These are phyloP conservation scores for Hemileccinum rubropunctum DNA, from an alignment of 768 basidiomycete species.

Conservation along the genomic window DNA sequence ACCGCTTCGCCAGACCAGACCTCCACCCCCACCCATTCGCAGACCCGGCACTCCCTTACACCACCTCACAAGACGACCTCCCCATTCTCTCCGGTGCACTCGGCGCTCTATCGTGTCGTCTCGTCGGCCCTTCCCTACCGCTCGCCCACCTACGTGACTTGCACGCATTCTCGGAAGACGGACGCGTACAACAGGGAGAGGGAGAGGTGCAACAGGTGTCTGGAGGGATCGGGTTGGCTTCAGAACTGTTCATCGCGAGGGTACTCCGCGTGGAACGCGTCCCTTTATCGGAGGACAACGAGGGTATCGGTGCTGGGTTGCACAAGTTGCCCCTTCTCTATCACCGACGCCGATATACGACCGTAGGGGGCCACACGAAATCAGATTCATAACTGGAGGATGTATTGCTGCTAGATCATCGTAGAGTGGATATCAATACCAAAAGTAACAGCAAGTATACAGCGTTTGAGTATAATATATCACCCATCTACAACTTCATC, in stretches of 20 bases:
- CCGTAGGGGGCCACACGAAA: slow-evolving; percentile 31
- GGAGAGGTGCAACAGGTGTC: slow-evolving; percentile 17
- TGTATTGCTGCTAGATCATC: too few species aligned
- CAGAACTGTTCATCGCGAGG: slow-evolving; percentile 80
- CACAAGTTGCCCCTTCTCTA: slow-evolving; percentile 59
- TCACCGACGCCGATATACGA: slow-evolving; percentile 59
- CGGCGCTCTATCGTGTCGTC: slow-evolving; percentile 70
- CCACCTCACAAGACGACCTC: slow-evolving; percentile 48
- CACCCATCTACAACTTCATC: slow-evolving; percentile 63
- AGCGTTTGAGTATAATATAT: too few species aligned
- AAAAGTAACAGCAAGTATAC: slow-evolving; percentile 5
- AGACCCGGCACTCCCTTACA: slow-evolving; percentile 33
- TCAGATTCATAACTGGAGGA: slow-evolving; percentile 6
- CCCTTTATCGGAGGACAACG: slow-evolving; percentile 16
- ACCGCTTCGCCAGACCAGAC: slow-evolving; percentile 72
- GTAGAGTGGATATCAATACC: slow-evolving; percentile 5
- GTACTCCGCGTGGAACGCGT: slow-evolving; percentile 61
- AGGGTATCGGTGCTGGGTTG: slow-evolving; percentile 5
- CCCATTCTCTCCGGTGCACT: slow-evolving; percentile 59
- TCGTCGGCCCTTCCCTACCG: slow-evolving; percentile 59
- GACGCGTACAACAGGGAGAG: slow-evolving; percentile 20
- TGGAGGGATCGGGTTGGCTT: slow-evolving; percentile 38
- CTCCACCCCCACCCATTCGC: slow-evolving; percentile 60
- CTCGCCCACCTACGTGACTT: slow-evolving; percentile 50
- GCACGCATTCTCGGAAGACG: not conserved